These are phyloP conservation scores for Diddensiella transvaalensis DNA, from an alignment of 805 yeast genomes.

Conservation along the genomic window DNA sequence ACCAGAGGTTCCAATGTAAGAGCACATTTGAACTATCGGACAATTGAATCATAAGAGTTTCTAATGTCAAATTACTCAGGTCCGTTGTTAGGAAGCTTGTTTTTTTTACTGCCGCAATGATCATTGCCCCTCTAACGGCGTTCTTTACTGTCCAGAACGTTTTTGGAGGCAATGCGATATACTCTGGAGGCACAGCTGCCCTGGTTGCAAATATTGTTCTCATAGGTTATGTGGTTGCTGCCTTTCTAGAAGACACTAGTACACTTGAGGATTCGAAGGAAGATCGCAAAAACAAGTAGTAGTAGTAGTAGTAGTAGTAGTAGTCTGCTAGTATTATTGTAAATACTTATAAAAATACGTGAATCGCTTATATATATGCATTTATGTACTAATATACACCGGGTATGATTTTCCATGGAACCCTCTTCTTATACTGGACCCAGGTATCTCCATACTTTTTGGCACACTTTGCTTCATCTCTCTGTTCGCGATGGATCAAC, in stretches of 20 bases:
- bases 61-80: conserved; percentile 10
- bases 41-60: background rate
- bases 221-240: conserved; percentile 64
- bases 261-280: conserved; percentile 21
- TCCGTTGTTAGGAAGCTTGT: conserved; percentile 47
- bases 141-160: conserved; percentile 49
- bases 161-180: conserved; percentile 45
- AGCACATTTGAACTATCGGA: background rate
- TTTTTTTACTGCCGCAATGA: conserved; percentile 69
- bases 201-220: conserved; percentile 65
- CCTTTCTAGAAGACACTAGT: conserved; percentile 56
- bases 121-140: conserved; percentile 53
- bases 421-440: conserved; percentile 73
- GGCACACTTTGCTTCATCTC: conserved; percentile 91
- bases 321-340: background rate
- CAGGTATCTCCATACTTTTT: conserved; percentile 83
- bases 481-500: conserved; percentile 78
- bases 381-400: conserved; percentile 55
- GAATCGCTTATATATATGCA: background rate
- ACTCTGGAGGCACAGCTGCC: conserved; percentile 73
- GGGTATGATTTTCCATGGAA: conserved; percentile 89
- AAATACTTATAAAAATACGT: background rate
- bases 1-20: conserved; percentile 19
- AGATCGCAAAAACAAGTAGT: background rate
- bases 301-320: background rate